Conservation (phyloP, 2,329 filamentous ascomycete species). For the Pyrenophora tritici-repentis region DNA sequence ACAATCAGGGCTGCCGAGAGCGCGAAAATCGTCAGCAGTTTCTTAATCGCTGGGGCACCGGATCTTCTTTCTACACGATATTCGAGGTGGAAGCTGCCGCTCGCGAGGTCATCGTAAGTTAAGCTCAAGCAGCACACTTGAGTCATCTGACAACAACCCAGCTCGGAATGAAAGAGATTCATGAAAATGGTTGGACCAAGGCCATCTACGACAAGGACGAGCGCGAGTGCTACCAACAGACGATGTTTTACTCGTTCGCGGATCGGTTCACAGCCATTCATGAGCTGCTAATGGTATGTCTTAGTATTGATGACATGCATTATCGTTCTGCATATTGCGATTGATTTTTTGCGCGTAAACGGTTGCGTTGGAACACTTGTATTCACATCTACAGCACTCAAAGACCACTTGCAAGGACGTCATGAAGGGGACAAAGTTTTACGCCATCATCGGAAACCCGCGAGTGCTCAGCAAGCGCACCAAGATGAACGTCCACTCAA, state of each 20-base stretch:
- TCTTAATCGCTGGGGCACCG: conserved; percentile 10
- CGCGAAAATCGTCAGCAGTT: neutral
- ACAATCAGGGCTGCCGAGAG: conserved; percentile 10
- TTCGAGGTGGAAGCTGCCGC: conserved; percentile 1
- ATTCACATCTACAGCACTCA: conserved; percentile 3
- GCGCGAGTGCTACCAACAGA: conserved; percentile 9
- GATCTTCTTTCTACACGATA: conserved; percentile 2
- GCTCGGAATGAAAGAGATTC: conserved; percentile 7
- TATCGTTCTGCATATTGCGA: no score
- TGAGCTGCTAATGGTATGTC: conserved; percentile 2
- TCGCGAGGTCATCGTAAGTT: conserved; percentile 1
- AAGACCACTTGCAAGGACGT: conserved; percentile 16
- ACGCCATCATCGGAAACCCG: conserved; percentile 11
- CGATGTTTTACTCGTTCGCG: conserved; percentile 14
- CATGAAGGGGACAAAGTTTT: conserved; percentile 17
- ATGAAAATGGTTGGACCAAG: conserved; percentile 15
- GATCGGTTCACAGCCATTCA: conserved; percentile 13
- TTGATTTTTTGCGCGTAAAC: no score
- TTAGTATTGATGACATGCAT: no score
- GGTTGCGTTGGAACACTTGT: no score
- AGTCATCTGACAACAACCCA: no score
- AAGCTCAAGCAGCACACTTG: no score
- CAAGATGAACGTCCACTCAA: conserved; percentile 11
- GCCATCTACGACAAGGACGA: conserved; percentile 8
- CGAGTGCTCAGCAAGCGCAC: conserved; percentile 7